Evolutionary conservation across 1,139 yeast species (phyloP).

Genomic region (Taphrina sp.): DNA sequence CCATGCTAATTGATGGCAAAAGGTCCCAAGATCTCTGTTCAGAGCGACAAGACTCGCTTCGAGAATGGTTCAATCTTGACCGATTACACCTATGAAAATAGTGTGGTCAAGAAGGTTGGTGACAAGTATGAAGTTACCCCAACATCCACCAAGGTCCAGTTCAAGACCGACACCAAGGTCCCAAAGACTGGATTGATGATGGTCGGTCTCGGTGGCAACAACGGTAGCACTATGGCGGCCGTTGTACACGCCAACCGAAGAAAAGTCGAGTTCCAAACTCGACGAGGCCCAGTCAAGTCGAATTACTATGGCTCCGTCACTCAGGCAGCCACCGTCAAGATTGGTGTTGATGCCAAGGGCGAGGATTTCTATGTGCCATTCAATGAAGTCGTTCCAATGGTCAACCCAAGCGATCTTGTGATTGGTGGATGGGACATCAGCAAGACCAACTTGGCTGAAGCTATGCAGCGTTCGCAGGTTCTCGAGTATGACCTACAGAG

Average conservation of each 20-base stretch:
- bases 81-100: conserved; percentile 68
- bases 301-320: conserved; percentile 96
- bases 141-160: conserved; percentile 69
- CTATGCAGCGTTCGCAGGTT: conserved; percentile 83
- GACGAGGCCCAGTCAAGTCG: conserved; percentile 75
- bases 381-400: conserved; percentile 82
- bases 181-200: conserved; percentile 81
- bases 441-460: conserved; percentile 65
- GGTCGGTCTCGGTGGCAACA: conserved; percentile 96
- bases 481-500: conserved; percentile 81
- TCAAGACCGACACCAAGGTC: conserved; percentile 75
- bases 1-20: no score
- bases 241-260: conserved; percentile 83
- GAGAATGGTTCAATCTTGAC: conserved; percentile 56
- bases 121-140: conserved; percentile 72
- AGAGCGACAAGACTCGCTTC: conserved; percentile 43
- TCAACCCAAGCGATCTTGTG: conserved; percentile 83
- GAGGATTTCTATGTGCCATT: conserved; percentile 91
- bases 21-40: conserved; percentile 55
- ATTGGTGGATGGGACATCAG: conserved; percentile 96
- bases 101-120: conserved; percentile 54
- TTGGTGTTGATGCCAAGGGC: conserved; percentile 79
- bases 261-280: conserved; percentile 73
- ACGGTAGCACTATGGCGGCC: conserved; percentile 87
- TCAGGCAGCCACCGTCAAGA: conserved; percentile 83